These are phyloP conservation scores for Corrigiola litoralis DNA, from an alignment of 179 eudicot species.

Conservation along the genomic window DNA sequence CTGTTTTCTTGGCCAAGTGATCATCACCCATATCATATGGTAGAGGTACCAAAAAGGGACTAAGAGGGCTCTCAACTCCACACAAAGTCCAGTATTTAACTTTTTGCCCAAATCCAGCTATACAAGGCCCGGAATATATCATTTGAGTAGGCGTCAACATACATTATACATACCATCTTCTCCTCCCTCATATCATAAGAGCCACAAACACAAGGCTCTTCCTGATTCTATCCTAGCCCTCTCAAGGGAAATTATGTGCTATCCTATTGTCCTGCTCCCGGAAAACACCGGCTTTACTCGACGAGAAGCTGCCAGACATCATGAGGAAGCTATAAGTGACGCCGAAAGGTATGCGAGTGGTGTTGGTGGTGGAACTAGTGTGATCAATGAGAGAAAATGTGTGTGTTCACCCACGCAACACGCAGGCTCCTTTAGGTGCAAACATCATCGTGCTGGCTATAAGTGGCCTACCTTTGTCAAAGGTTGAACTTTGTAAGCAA, in stretches of 20 bases:
- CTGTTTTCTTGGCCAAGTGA: slow-evolving; percentile 24
- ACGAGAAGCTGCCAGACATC: background rate
- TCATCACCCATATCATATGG: slow-evolving; percentile 29
- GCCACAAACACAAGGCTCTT: background rate
- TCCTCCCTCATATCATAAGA: background rate
- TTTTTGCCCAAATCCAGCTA: background rate
- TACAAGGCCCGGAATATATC: background rate
- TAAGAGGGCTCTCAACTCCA: slow-evolving; percentile 19
- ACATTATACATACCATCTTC: background rate
- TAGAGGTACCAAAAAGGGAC: slow-evolving; percentile 8
- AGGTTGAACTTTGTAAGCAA: background rate
- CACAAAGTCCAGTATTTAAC: slow-evolving; percentile 1
- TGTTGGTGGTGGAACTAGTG: background rate
- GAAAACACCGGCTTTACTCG: background rate
- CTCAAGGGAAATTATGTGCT: slow-evolving; percentile 6
- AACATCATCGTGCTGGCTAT: slow-evolving; percentile 44
- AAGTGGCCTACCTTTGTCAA: slow-evolving; percentile 28
- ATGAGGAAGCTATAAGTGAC: background rate
- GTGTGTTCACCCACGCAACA: slow-evolving; percentile 64
- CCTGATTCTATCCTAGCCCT: background rate
- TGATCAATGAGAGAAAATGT: slow-evolving; percentile 25
- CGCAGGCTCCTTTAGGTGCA: slow-evolving; percentile 64
- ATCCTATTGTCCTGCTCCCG: slow-evolving; percentile 4
- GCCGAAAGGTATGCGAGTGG: background rate
- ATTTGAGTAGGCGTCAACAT: no score